Percentiles rank a stretch among this genome's conserved stretches.
Evolutionary conservation across 352 stramenopile genomes (phyloP).

Genomic region (Phytophthora podocarpi): DNA sequence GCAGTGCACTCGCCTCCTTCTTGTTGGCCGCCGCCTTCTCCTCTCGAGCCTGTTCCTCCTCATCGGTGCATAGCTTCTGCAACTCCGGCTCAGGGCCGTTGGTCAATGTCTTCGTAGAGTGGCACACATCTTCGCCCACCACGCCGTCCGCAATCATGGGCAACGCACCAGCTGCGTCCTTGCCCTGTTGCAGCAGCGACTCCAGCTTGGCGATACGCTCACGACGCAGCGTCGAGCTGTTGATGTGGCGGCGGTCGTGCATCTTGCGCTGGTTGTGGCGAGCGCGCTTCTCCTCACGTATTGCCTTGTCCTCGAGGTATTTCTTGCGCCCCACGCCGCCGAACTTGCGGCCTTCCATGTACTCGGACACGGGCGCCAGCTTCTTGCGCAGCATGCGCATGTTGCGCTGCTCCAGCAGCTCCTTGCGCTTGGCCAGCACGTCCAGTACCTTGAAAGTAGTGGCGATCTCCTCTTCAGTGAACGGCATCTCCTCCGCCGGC

Average conservation of each 20-base stretch:
- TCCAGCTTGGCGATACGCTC: constrained; percentile 93
- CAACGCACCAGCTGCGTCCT: constrained; percentile 47
- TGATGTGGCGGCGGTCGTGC: constrained; percentile 94
- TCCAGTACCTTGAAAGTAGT: constrained; percentile 74
- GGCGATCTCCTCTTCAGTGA: constrained; percentile 68
- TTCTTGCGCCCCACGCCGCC: constrained; percentile 84
- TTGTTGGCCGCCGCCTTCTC: constrained; percentile 54
- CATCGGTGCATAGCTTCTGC: constrained; percentile 66
- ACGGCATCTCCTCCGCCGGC: constrained; percentile 58
- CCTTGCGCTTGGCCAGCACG: constrained; percentile 50
- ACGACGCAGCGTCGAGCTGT: constrained; percentile 87
- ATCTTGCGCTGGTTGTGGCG: constrained; percentile 87
- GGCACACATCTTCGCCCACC: constrained; percentile 64
- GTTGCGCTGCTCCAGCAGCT: constrained; percentile 70
- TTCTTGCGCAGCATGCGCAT: constrained; percentile 83
- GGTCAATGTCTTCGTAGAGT: constrained; percentile 43
- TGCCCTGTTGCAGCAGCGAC: constrained; percentile 86
- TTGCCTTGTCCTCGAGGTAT: constrained; percentile 88
- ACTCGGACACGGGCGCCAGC: constrained; percentile 76
- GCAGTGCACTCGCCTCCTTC: constrained; percentile 63
- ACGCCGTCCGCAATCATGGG: constrained; percentile 94
- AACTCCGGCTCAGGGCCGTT: constrained; percentile 37
- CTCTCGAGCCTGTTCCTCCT: constrained; percentile 51
- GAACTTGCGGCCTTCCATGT: constrained; percentile 87
- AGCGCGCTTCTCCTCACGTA: constrained; percentile 85